These are phyloP conservation scores for Coprinopsis sp. DNA, from an alignment of 768 basidiomycete genomes.

Conservation along the genomic window DNA sequence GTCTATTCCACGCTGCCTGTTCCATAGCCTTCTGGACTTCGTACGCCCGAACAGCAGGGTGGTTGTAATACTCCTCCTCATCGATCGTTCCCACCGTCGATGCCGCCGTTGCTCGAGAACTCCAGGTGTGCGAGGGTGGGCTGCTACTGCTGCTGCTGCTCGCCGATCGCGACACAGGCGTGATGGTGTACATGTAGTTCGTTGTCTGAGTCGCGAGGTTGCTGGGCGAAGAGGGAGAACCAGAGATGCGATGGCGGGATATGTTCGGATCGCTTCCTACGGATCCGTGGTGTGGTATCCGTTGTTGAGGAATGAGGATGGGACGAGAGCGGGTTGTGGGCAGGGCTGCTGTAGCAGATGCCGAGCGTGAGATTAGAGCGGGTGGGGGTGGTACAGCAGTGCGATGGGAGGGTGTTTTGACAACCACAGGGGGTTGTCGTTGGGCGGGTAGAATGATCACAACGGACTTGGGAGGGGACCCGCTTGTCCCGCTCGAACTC, in stretches of 20 bases:
- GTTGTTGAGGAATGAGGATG: background rate
- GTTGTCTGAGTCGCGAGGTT: background rate
- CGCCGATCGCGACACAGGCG: background rate
- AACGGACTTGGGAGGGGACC: background rate
- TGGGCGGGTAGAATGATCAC: constrained; percentile 5
- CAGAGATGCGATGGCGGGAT: background rate
- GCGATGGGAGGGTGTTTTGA: constrained; percentile 6
- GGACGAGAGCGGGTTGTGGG: background rate
- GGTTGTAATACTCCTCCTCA: constrained; percentile 10
- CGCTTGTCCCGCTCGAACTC: background rate
- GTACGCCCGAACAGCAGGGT: constrained; percentile 9
- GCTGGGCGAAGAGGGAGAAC: too few species aligned
- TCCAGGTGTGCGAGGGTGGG: background rate
- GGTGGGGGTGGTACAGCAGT: constrained; percentile 4
- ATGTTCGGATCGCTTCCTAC: background rate
- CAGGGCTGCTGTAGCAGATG: background rate
- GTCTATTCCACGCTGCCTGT: constrained; percentile 9
- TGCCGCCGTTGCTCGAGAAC: background rate
- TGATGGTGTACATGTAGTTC: background rate
- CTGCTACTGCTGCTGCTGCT: background rate
- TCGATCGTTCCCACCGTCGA: background rate
- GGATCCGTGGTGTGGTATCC: background rate
- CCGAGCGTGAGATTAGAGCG: constrained; percentile 4
- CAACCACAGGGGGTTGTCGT: constrained; percentile 4
- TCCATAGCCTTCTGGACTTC: constrained; percentile 10